Conservation (phyloP, 768 basidiomycete genomes). For the Auricularia heimuer region DNA sequence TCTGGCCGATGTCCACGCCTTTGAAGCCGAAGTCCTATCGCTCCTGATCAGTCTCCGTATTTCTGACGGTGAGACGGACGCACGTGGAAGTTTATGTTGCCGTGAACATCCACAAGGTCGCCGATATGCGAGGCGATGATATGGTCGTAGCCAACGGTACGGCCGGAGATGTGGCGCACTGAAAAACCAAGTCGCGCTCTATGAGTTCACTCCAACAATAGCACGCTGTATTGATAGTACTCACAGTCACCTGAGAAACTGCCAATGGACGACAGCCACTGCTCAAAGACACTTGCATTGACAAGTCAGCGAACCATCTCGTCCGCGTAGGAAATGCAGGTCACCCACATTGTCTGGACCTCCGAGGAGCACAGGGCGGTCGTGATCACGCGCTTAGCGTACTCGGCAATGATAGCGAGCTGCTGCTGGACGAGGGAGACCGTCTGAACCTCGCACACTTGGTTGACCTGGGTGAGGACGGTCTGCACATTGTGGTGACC, state of each 20-base stretch:
- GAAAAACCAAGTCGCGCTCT: background rate
- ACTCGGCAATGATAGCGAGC: constrained; percentile 8
- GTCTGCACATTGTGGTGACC: constrained; percentile 6
- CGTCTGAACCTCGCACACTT: constrained; percentile 4
- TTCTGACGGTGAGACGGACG: background rate
- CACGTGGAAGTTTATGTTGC: constrained; percentile 2
- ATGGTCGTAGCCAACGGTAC: constrained; percentile 6
- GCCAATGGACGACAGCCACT: constrained; percentile 6
- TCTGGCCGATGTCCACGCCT: background rate
- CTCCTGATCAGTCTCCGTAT: background rate
- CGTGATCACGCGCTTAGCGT: constrained; percentile 3
- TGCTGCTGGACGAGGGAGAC: constrained; percentile 10
- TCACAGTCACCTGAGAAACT: constrained; percentile 2
- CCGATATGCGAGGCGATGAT: constrained; percentile 7
- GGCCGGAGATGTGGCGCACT: constrained; percentile 2
- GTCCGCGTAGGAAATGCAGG: background rate
- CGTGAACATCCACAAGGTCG: constrained; percentile 2
- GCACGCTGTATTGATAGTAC: background rate
- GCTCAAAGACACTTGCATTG: constrained; percentile 4
- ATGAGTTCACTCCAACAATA: no score
- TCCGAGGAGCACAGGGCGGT: constrained; percentile 42
- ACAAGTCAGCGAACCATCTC: background rate
- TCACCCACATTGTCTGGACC: constrained; percentile 24
- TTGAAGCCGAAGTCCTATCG: background rate
- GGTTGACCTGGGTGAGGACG: background rate